Base-by-base conservation (phyloP, 2,329 filamentous ascomycete species). In the Gaeumannomyces tritici region DNA sequence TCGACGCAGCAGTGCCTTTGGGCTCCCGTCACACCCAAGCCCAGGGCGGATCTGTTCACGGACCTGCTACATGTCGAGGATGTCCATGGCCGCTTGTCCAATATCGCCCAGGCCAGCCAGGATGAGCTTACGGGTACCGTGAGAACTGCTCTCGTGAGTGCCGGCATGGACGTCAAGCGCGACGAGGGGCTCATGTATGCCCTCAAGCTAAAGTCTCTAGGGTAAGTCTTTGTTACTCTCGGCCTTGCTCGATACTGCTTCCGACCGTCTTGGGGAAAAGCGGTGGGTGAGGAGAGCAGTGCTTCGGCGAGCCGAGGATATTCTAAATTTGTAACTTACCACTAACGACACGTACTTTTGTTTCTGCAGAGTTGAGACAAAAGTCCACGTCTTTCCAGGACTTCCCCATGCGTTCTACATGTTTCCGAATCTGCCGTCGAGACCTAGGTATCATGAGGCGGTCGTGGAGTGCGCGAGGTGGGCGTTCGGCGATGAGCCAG, bases 11-110 rank as follows among this genome's bases (percentile, higher is more conserved):
- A 78, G 62, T 75, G 75, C 64, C 72, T 73, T 7, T 63, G 76
- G 26, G 79, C 80, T 0, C 78, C 80, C 0, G 69, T 82, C 5
- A 63, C 79, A n/a, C 74, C 78, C 0, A 66, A 72, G 33, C 69
- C 67, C 13, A 69, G 73, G 3, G 67, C 79, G 59, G 71, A 62
- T 35, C 70, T 63, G 62, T 71, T 70, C 58, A 64, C 55, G 18
- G 64, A 65, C n/a, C 60, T 72, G 33, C 60, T 71, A 4, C 64
- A 68, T 0, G 42, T 72, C 7, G 35, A 66, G 1, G 63, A 68
- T 3, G 57, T 63, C 3, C 62, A 65, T 1, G 73, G 76, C 65
- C 67, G 64, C 11, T 67, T 70, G 4, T 68, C 76, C 63, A 79
- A 74, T 63, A 73, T 73, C 13, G 75, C 68, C 1, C 64, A 72